Percentiles rank a stretch among this genome's conserved stretches.
Evolutionary conservation across 2,329 filamentous ascomycete genomes (phyloP).

Genomic region (Colletotrichum endophyticum): DNA sequence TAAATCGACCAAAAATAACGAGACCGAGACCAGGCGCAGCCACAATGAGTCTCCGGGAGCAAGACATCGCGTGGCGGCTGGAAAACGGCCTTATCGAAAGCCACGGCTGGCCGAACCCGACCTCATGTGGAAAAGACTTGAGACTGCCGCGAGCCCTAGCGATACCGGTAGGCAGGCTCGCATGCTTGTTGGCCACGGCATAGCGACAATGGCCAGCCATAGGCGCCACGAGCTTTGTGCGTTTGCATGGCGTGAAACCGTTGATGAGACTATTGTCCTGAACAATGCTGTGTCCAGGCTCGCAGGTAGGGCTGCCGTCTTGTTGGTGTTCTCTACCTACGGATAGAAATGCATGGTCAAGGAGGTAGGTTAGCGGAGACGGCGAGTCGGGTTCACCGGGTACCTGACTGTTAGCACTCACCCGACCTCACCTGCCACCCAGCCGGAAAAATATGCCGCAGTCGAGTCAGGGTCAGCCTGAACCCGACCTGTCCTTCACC

Average conservation of each 20-base stretch:
- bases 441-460: conserved; percentile 4
- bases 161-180: not conserved
- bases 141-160: not conserved
- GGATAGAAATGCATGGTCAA: not conserved
- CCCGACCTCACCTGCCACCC: not conserved
- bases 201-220: conserved; percentile 10
- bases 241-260: conserved; percentile 8
- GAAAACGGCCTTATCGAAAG: not conserved
- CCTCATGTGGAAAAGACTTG: not conserved
- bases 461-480: not conserved
- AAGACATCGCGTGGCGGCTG: not conserved
- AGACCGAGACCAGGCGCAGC: not conserved
- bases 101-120: not conserved
- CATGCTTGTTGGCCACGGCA: not conserved
- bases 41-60: not conserved
- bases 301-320: not conserved
- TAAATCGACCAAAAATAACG: conserved; percentile 6
- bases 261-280: conserved; percentile 1
- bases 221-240: not conserved
- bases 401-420: not conserved
- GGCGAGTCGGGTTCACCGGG: not conserved
- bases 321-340: not conserved
- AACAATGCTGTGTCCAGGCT: not conserved
- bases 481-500: no score
- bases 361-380: not conserved